phyloP scores from a whole-genome alignment of 2,329 filamentous ascomycete genomes.

The Ceratocystis colombiana region DNA sequence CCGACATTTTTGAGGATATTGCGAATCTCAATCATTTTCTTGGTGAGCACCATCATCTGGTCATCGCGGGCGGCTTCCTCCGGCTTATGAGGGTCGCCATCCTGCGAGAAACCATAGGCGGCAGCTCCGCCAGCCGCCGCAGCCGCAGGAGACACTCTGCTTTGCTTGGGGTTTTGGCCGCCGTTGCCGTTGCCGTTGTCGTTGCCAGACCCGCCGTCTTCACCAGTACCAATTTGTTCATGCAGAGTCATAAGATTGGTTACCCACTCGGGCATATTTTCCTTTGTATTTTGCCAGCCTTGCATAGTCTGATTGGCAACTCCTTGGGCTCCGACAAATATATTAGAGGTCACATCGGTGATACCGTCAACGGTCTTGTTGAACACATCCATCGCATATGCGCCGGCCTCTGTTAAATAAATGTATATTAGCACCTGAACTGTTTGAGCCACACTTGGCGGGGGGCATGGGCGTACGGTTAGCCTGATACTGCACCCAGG shows the following conservation, averaged over 20 bases:
- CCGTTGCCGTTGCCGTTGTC: conserved; percentile 38
- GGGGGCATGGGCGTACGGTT: conserved; percentile 51
- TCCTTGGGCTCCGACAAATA: conserved; percentile 63
- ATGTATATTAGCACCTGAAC: not conserved
- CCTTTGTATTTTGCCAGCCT: conserved; percentile 77
- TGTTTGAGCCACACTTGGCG: too few relatives aligned
- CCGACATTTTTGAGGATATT: conserved; percentile 84
- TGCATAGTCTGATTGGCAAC: conserved; percentile 68
- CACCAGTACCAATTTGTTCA: conserved; percentile 47
- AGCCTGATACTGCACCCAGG: conserved; percentile 94
- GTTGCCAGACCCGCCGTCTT: conserved; percentile 43
- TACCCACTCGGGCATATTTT: conserved; percentile 65
- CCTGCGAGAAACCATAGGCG: conserved; percentile 59
- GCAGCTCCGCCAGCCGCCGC: conserved; percentile 63
- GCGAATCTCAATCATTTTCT: conserved; percentile 99
- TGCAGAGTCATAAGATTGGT: conserved; percentile 58
- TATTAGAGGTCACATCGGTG: conserved; percentile 53
- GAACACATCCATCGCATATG: conserved; percentile 54
- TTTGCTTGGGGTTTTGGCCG: conserved; percentile 49
- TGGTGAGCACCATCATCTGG: conserved; percentile 98
- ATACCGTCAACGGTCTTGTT: conserved; percentile 63
- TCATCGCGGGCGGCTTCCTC: conserved; percentile 73
- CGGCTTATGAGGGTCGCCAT: conserved; percentile 55
- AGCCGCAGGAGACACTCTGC: conserved; percentile 49
- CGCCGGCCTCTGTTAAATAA: conserved; percentile 38